A percentile compares a stretch with the other conserved stretches of the same genome.
Conservation (phyloP, 306 rosid genomes). For the Corylus heterophylla region DNA sequence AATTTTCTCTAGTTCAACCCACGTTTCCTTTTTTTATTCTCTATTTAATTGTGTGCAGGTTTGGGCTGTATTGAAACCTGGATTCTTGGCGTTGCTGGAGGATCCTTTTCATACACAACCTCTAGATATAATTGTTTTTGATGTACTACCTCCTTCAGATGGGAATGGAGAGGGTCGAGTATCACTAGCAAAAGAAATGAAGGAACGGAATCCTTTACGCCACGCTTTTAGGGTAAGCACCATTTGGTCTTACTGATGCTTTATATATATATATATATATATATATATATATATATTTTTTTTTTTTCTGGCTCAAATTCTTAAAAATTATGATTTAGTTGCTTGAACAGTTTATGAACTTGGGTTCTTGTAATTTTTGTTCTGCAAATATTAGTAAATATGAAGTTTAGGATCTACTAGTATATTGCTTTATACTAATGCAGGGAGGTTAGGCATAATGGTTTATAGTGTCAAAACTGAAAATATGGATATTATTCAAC, state of each 20-base stretch:
- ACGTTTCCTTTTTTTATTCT: constrained; percentile 12
- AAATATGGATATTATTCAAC: background rate
- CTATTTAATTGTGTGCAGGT: constrained; percentile 55
- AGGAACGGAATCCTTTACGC: constrained; percentile 86
- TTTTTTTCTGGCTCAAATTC: constrained; percentile 23
- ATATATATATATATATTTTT: too few species aligned
- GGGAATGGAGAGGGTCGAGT: constrained; percentile 83
- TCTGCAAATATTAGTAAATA: background rate
- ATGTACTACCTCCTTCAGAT: constrained; percentile 78
- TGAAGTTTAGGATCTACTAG: background rate
- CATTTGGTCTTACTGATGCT: constrained; percentile 17
- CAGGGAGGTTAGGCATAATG: constrained; percentile 4
- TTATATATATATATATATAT: constrained; percentile 16
- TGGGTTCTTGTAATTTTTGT: background rate
- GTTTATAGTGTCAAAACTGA: constrained; percentile 5
- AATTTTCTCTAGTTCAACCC: constrained; percentile 9
- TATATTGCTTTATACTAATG: background rate
- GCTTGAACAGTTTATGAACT: background rate
- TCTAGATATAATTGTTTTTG: constrained; percentile 91
- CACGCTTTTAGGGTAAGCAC: constrained; percentile 78
- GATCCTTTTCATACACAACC: constrained; percentile 89
- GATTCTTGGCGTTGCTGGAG: constrained; percentile 90
- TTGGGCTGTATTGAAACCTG: constrained; percentile 97
- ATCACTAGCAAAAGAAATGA: constrained; percentile 75
- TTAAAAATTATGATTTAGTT: constrained; percentile 19